Base-by-base conservation (phyloP, 2,329 filamentous ascomycete species). In the Diplocarpon mali region DNA sequence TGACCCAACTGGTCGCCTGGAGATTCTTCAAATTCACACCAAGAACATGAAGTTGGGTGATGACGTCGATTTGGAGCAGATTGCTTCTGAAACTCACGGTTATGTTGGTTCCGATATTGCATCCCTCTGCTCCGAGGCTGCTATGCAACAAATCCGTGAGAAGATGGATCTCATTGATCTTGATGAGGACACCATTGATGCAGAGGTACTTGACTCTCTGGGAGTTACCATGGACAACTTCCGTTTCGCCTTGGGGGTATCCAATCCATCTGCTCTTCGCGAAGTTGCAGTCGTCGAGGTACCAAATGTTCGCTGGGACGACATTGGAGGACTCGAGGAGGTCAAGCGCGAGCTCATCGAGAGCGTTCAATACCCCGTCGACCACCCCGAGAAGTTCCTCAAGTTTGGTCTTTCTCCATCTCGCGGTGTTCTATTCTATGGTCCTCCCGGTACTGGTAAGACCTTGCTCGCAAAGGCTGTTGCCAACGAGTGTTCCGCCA, bases 221-320 rank as follows among this genome's bases (percentile, higher is more conserved):
- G 92, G 92, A 65, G 92, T 98, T 39, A 98, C 92, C 51, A 96
- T 96, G 87, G 92, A 98, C 69, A 98, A 98, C 78, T 98, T 98
- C 86, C 85, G 89, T 60, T 98, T 95, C 61, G 90, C 92, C 49
- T 84, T 98, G 40, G 92, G 92, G 60, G 89, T 95, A 49, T 95
- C 89, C 68, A 98, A 98, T 78, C 92, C 92, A 59, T 96, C 92
- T 54, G 92, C 92, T 56, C 87, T 98, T 45, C 92, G 92, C 67
- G 92, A 98, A 70, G 92, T 98, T 61, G 92, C 92, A 44, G 92
- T 98, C 57, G 93, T 98, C 67, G 93, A 98, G 69, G 90, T 96
- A 60, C 92, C 92, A 70, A 98, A 98, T 66, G 89, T 95, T 56
- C 88, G 90, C 68, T 98, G 92, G 92, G 92, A 98, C 69, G 92